Evolutionary conservation across 768 basidiomycete genomes (phyloP), one percentile per base, ranked within the genome.

Genomic region (Asterophora lycoperdoides): DNA sequence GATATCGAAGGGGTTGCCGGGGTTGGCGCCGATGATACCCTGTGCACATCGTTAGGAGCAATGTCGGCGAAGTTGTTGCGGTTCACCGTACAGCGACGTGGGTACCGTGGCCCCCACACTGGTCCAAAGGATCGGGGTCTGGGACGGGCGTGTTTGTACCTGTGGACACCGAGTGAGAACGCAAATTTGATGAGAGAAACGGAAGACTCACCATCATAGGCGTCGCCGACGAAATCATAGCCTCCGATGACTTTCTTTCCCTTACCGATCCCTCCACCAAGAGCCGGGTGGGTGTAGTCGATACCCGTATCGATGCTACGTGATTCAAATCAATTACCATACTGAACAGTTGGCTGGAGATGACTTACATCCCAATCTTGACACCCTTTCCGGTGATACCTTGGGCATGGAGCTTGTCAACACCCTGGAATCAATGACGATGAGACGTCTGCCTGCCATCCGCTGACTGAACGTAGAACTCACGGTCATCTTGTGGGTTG

Each of bases 1-100:
- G 57, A 87, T 78, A 64, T 80, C 80, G 69, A 78, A 84, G 30
- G 62, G 58, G 58, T 86, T 87, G 39, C 67, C 75, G 1, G 79
- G 77, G 51, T 81, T 66, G 14, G 80, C 80, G 11, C 79, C 84
- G 46, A 85, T 75, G 57, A 85, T 84, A 10, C 82, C 85, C 64
- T 71, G 49, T 7, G 23, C 17, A 7, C 38, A 61, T 59, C 32
- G 60, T 60, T 46, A 59, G 18, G 9, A 61, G 59, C 32, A 56
- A 53, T n/a, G 35, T 36, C 5, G 26, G 23, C 23, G 37, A 20
- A 26, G n/a, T 19, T 3, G 6, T 32, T 11, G 9, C 1, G 13
- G 20, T 15, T 11, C 18, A 19, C 53, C 62, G 61, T 56, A 77
- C 76, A 13, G 74, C 73, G 28, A 82, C 80, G 55, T 81, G 81